These are phyloP conservation scores for Dipodascus geniculatus DNA, from an alignment of 805 yeast genomes.

Conservation along the genomic window DNA sequence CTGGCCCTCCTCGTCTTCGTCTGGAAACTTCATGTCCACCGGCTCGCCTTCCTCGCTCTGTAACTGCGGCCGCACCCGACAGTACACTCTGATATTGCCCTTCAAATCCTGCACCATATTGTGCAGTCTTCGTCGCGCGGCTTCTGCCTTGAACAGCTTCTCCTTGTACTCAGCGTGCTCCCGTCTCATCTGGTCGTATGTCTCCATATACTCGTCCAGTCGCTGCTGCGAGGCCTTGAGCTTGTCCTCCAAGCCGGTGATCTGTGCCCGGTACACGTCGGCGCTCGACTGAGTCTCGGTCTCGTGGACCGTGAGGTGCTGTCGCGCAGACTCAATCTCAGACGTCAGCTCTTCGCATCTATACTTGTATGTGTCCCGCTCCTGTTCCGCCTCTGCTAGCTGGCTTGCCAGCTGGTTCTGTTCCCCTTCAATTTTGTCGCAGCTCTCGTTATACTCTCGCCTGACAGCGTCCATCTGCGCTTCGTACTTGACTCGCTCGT, in stretches of 20 bases:
- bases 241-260: neutral
- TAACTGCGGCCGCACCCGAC: conserved; percentile 63
- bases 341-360: neutral
- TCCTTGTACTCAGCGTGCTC: neutral
- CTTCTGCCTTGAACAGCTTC: conserved; percentile 37
- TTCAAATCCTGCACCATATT: conserved; percentile 71
- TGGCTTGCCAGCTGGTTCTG: neutral
- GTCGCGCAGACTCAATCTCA: neutral
- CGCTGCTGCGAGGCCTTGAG: neutral
- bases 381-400: neutral
- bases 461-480: neutral
- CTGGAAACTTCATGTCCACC: conserved; percentile 26
- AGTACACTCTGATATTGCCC: conserved; percentile 86
- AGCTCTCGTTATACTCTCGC: neutral
- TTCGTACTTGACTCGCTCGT: neutral
- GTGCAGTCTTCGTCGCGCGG: conserved; percentile 50
- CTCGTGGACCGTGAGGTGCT: neutral
- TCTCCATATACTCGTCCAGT: neutral
- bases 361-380: neutral
- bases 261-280: neutral
- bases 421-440: neutral
- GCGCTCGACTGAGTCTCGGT: neutral
- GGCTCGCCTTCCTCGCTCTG: conserved; percentile 12
- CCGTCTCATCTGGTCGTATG: neutral
- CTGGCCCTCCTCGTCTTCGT: conserved; percentile 17